Percentiles rank a stretch among this genome's conserved stretches.
phyloP scores from a whole-genome alignment of 352 stramenopile species.

The Thraustochytrium sp. region DNA sequence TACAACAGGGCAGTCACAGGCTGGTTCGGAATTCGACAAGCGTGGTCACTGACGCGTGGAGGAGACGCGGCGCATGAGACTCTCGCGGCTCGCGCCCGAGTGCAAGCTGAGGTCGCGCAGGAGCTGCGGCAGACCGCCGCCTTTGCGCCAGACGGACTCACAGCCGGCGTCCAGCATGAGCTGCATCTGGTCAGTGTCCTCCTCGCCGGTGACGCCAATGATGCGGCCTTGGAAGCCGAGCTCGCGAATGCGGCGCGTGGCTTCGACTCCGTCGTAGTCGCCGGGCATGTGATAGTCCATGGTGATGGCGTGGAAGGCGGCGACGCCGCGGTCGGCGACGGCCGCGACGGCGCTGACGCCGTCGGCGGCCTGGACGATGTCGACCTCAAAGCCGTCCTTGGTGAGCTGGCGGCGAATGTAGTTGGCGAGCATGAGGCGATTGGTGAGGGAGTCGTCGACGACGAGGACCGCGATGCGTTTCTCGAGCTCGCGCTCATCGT shows the following conservation, averaged over 20 bases:
- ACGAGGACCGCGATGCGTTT: not conserved
- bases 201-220: not conserved
- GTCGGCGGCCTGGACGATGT: not conserved
- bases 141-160: not conserved
- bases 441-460: not conserved
- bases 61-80: too few species aligned
- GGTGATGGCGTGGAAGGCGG: not conserved
- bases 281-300: slow-evolving; percentile 17
- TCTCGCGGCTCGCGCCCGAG: not conserved
- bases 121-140: not conserved
- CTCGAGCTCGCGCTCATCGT: not conserved
- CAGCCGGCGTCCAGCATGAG: not conserved
- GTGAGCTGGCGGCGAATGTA: not conserved
- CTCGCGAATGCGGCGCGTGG: not conserved
- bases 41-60: not conserved
- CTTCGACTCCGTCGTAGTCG: not conserved
- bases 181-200: not conserved
- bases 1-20: too few species aligned
- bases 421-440: not conserved
- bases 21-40: too few species aligned
- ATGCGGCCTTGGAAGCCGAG: not conserved
- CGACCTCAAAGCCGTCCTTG: not conserved
- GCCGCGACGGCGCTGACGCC: not conserved
- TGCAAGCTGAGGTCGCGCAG: not conserved
- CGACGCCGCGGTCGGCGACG: not conserved